Evolutionary conservation across 192 early-diverging fungal genomes (phyloP).

Genomic region (Geosiphon pyriformis): DNA sequence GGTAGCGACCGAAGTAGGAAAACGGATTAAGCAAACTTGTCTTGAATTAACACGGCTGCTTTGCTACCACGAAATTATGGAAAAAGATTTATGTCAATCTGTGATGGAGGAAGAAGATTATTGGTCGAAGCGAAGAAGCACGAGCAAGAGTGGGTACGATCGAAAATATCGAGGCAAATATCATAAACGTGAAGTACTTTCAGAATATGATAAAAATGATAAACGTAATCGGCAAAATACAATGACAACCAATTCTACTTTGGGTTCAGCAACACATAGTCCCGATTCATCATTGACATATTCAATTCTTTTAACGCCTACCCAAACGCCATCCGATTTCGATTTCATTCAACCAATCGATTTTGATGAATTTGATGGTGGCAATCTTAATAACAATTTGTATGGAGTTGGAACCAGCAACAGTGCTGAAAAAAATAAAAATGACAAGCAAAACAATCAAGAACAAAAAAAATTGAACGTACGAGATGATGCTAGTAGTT

Average conservation of each 20-base stretch:
- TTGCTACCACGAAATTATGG: conserved; percentile 69
- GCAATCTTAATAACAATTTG: too few species aligned
- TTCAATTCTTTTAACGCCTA: background rate
- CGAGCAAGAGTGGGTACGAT: conserved; percentile 4
- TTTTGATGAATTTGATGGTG: too few species aligned
- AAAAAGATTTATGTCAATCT: conserved; percentile 33
- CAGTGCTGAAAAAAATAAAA: background rate
- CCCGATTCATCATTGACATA: background rate
- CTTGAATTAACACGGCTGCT: conserved; percentile 57
- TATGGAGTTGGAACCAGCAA: background rate
- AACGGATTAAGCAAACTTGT: conserved; percentile 49
- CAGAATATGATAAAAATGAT: background rate
- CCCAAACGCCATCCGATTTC: background rate
- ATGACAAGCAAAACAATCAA: background rate
- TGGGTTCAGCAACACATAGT: background rate
- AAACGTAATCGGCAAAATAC: background rate
- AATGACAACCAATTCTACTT: background rate
- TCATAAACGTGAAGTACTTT: background rate
- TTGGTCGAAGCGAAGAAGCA: conserved; percentile 19
- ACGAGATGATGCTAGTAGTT: background rate
- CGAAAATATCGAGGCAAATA: background rate
- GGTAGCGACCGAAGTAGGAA: conserved; percentile 51
- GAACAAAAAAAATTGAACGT: background rate
- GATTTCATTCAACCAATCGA: background rate
- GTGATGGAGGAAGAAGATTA: conserved; percentile 23